Evolutionary conservation across 371 early-diverging fungal genomes (phyloP).

Genomic region (Zychaea mexicana): DNA sequence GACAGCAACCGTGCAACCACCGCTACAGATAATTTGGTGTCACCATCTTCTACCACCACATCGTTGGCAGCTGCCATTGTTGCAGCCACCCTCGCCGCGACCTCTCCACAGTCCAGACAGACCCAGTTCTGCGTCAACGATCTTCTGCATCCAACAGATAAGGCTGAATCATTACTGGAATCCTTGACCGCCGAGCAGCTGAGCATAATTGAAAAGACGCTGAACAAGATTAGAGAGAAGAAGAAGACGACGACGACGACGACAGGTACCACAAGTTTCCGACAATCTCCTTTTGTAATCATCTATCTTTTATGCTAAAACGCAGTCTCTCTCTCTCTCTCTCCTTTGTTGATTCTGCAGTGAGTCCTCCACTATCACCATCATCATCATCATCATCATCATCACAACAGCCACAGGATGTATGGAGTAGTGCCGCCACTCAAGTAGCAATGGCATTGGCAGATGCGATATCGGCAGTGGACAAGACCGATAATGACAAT

Average conservation of each 20-base stretch:
- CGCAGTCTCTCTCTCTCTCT: too few species aligned
- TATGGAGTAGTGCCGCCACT: too few species aligned
- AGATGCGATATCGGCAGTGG: too few species aligned
- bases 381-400: conserved; percentile 2
- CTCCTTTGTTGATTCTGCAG: too few species aligned
- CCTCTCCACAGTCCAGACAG: conserved; percentile 4
- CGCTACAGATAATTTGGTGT: conserved; percentile 1
- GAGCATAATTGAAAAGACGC: conserved; percentile 36
- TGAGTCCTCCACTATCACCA: conserved; percentile 8
- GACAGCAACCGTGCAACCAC: conserved; percentile 6
- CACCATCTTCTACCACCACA: neutral
- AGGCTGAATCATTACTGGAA: conserved; percentile 35
- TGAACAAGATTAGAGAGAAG: conserved; percentile 38
- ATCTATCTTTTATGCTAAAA: too few species aligned
- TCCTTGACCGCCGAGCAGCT: conserved; percentile 40
- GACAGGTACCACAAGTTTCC: neutral
- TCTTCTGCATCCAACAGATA: conserved; percentile 36
- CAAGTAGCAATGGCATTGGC: too few species aligned
- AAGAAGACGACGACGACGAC: too few species aligned
- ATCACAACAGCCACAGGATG: neutral
- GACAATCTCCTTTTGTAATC: too few species aligned
- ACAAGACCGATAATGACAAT: too few species aligned
- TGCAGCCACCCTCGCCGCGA: conserved; percentile 10
- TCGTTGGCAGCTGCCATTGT: conserved; percentile 10
- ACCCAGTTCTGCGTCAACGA: conserved; percentile 32